Conservation (phyloP, 345 rosid genomes). For the Atalantia buxifolia region DNA sequence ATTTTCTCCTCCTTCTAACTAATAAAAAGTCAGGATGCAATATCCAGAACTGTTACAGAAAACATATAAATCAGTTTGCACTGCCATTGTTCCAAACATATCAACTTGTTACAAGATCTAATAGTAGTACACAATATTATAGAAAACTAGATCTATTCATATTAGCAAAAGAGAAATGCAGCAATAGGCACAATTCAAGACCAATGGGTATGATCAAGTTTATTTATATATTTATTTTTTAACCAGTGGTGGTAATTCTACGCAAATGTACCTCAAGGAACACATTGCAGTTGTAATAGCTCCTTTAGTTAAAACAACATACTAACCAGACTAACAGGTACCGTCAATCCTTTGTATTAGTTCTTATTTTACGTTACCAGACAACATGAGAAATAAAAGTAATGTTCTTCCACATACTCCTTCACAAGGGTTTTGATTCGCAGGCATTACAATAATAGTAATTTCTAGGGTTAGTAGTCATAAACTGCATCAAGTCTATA, state of each 20-base stretch:
- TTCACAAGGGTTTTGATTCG: too few species aligned
- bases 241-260: too few species aligned
- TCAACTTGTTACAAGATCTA: neutral
- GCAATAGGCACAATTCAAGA: too few species aligned
- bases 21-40: neutral
- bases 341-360: neutral
- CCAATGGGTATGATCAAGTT: too few species aligned
- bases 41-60: neutral
- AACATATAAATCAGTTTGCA: neutral
- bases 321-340: neutral
- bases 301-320: neutral
- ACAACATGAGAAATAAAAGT: neutral
- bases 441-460: too few species aligned
- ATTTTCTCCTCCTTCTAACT: constrained; percentile 25
- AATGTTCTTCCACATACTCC: neutral
- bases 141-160: too few species aligned
- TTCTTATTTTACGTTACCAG: neutral
- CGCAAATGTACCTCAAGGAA: too few species aligned
- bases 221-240: too few species aligned
- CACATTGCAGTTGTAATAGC: neutral
- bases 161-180: too few species aligned
- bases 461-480: too few species aligned
- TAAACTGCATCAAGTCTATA: too few species aligned
- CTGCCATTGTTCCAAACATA: neutral
- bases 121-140: neutral